A percentile compares a stretch with the other conserved stretches of the same genome.
Conservation (phyloP, 805 yeast species). For the Candida oleophila region DNA sequence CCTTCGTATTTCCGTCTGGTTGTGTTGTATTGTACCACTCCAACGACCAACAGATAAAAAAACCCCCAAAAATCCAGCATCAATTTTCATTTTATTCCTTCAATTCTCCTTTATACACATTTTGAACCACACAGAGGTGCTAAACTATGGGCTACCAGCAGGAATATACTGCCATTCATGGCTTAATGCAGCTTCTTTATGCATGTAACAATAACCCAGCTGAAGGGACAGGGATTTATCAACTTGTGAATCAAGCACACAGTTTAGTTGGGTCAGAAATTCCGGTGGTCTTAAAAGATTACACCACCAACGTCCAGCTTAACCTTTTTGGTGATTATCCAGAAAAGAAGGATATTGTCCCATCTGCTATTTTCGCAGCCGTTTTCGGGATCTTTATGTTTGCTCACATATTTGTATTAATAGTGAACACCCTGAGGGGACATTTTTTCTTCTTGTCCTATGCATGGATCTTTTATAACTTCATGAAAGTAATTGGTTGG, state of each 20-base stretch:
- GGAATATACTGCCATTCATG: constrained; percentile 28
- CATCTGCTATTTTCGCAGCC: constrained; percentile 56
- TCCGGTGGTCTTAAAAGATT: constrained; percentile 40
- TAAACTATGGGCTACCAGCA: no score
- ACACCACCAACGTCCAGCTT: constrained; percentile 39
- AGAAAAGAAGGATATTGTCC: constrained; percentile 50
- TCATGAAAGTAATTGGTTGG: constrained; percentile 57
- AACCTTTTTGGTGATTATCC: constrained; percentile 67
- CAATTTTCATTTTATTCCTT: neutral
- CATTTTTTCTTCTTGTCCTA: constrained; percentile 60
- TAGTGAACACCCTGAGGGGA: constrained; percentile 49
- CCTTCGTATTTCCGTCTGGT: no score
- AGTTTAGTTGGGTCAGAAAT: constrained; percentile 32
- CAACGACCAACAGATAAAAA: neutral
- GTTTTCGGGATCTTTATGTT: constrained; percentile 49
- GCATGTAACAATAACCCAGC: constrained; percentile 31
- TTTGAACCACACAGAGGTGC: neutral
- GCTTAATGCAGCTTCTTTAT: constrained; percentile 26
- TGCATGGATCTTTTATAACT: constrained; percentile 53
- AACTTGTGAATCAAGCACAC: constrained; percentile 27
- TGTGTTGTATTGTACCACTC: no score
- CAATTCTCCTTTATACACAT: neutral
- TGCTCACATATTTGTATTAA: constrained; percentile 47
- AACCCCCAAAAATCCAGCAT: neutral
- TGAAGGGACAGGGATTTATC: constrained; percentile 28